Base-by-base conservation (phyloP, 2,329 filamentous ascomycete genomes). In the Apiospora marii region DNA sequence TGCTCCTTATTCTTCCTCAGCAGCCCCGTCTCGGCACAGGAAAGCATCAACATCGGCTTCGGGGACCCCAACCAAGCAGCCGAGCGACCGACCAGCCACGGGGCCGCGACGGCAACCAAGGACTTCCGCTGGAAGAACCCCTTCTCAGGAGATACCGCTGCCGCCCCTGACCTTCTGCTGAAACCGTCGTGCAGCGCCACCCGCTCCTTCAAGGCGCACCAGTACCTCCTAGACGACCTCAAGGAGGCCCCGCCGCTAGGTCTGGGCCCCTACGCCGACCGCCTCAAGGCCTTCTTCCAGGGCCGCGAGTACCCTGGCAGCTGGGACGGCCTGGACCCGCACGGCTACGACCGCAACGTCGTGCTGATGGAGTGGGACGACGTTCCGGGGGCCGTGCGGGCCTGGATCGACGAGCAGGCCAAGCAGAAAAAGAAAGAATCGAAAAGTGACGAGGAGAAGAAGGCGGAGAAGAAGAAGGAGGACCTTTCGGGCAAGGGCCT, bases 301-400 rank as follows among this genome's bases (percentile, higher is more conserved):
- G 79, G 80, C 5, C 80, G 83, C 44, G 79, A 83, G 69, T 87
- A 89, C 77, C 87, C 87, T 0, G 87, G 87, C 34, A 83, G 83
- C 53, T 89, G 87, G 87, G 82, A 82, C 37, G 87, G 87, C 48
- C 79, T 85, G 34, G 87, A 89, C 75, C 83, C 82, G n/a, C 87
- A 89, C 78, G 84, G 85, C 68, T 82, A 84, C 73, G 85, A 87
- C 71, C 84, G 87, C 24, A 83, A 82, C 71, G 76, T 88, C 74
- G 77, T 89, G 61, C 76, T 81, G 75, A 88, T 89, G 87, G 79
- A 82, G 44, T 85, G 86, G 74, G 75, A 78, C 5, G 80, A 83
- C 7, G 72, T 88, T 43, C 87, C 86, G 14, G 74, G 83, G 30
- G 76, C 76, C 44, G 85, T 87, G 69, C 79, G 83, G 49, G 81